Evolutionary conservation across 352 stramenopile species (phyloP), one percentile per base, ranked within the genome.

Genomic region (Phytopythium sindhum): DNA sequence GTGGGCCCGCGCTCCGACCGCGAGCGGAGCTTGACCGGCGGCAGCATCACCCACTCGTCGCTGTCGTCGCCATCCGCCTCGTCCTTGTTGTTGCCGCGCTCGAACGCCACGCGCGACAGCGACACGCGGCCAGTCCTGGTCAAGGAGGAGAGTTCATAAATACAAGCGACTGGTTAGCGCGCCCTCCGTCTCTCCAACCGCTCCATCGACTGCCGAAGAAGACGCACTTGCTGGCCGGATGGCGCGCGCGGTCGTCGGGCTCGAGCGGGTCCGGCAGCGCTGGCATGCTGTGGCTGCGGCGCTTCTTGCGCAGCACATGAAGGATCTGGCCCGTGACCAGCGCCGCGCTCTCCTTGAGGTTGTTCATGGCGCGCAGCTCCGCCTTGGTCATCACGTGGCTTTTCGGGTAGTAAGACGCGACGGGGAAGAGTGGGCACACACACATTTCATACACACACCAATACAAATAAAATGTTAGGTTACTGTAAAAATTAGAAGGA

Each of bases 301-400:
- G 56, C 68, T 77, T 70, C 61, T 80, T 80, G 59, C 68, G 73
- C 44, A 78, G 66, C 42, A 84, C 70, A 39, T 71, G 64, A 23
- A 89, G 60, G 57, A 74, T 57, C 56, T 85, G 76, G 11, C 77
- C 76, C 8, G 63, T 45, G 41, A 78, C 74, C 47, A 83, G 74
- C 53, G 72, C 67, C 51, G 72, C 75, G 26, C 64, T 63, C 39
- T 75, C 68, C 51, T 61, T 60, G 39, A 89, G 60, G 52, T 85
- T 76, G 66, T 88, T 89, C 56, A 85, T 74, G 28, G 75, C 69
- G 33, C 71, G 69, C 56, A 90, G 66, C 56, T 90, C 77, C 23
- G 64, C 70, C 62, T 82, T 72, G 21, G 74, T 71, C 67, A 87
- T 71, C 15, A 75, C 72, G 65, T 86, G 75, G 24, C 76, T 88